Conservation (phyloP, 257 asterid species). For the Solanum chmielewskii region DNA sequence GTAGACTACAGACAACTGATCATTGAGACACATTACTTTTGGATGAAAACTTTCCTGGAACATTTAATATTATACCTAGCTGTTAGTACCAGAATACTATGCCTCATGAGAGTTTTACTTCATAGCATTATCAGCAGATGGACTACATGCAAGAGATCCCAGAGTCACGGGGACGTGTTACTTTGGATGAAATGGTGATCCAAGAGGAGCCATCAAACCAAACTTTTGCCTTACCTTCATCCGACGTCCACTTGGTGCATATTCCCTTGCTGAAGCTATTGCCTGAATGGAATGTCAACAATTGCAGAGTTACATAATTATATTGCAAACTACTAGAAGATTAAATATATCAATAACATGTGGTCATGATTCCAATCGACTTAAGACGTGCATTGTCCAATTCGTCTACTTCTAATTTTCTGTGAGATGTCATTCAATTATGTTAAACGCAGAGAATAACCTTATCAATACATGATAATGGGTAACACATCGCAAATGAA, state of each 20-base stretch:
- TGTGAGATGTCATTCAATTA: background rate
- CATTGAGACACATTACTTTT: background rate
- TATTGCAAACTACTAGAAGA: background rate
- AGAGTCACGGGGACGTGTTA: background rate
- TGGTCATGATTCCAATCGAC: background rate
- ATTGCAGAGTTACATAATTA: background rate
- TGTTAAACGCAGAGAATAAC: background rate
- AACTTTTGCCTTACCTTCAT: background rate
- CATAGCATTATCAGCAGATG: background rate
- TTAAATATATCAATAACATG: background rate
- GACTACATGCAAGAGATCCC: background rate
- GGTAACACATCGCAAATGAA: background rate
- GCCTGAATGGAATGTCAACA: background rate
- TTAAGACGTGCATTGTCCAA: background rate
- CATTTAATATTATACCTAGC: background rate
- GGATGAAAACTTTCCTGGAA: background rate
- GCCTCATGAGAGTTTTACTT: background rate
- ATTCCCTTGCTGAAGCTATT: background rate
- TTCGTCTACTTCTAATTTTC: background rate
- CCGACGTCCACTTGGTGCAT: background rate
- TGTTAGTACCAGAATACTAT: background rate
- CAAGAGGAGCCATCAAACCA: background rate
- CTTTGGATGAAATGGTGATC: background rate
- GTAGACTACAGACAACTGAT: background rate
- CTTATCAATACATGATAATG: background rate